Percentiles rank a stretch among this genome's conserved stretches.
phyloP scores from a whole-genome alignment of 1,139 yeast species.

The Blastobotrys elegans region DNA sequence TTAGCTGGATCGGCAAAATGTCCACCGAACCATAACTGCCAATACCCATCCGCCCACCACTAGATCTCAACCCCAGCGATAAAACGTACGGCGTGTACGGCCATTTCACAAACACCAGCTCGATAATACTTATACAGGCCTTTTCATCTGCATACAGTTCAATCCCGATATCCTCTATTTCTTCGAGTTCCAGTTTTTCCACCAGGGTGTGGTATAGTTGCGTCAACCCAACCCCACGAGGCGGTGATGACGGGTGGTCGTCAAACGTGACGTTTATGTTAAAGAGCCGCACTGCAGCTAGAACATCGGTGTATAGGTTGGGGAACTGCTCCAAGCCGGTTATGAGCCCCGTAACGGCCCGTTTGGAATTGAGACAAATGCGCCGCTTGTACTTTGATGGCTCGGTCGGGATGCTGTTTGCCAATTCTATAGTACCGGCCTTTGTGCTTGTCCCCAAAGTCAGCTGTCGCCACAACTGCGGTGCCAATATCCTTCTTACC shows the following conservation, averaged over 20 bases:
- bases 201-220: not conserved
- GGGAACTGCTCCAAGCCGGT: not conserved
- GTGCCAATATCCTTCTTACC: conserved; percentile 1
- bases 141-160: conserved; percentile 10
- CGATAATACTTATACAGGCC: conserved; percentile 2
- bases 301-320: not conserved
- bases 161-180: conserved; percentile 8
- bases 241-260: conserved; percentile 9
- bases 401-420: conserved; percentile 5
- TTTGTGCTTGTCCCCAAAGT: conserved; percentile 7
- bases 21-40: not conserved
- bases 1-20: not conserved
- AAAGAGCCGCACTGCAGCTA: conserved; percentile 6
- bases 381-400: conserved; percentile 7
- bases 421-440: conserved; percentile 6
- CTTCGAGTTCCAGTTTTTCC: not conserved
- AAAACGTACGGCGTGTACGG: not conserved
- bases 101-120: conserved; percentile 5
- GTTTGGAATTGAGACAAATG: conserved; percentile 4
- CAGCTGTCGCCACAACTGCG: conserved; percentile 10
- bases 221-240: conserved; percentile 2
- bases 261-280: conserved; percentile 4
- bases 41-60: not conserved
- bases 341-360: not conserved
- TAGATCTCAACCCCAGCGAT: conserved; percentile 4